Evolutionary conservation across 2,329 filamentous ascomycete species (phyloP), one percentile per base, ranked within the genome.

Genomic region (Leptosphaerulina australis): DNA sequence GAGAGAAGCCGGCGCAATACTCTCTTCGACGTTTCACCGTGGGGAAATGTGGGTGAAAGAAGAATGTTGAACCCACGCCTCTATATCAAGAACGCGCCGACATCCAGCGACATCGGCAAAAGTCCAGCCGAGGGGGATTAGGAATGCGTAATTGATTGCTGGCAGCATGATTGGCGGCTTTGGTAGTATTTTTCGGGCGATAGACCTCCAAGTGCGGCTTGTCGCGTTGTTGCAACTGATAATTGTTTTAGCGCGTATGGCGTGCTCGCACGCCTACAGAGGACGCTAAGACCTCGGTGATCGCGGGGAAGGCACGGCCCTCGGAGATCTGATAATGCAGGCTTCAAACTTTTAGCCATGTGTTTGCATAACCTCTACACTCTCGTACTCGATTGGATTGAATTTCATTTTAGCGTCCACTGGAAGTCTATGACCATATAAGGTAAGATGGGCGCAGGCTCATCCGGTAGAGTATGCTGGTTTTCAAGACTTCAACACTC

Each of bases 101-200:
- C 33, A 31, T 50, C 47, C 48, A 57, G 64, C 67, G 66, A 66
- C 55, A 64, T 65, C 65, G 65, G 63, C 61, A 59, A 45, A 63
- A 52, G 44, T 58, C 48, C 45, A 47, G 53, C 64, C 66, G 64
- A 66, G 57, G 56, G 22, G 38, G 40, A 55, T 53, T 54, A 44
- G 35, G 51, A 59, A 64, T 55, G 58, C 52, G 57, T 48, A 49
- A 61, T 51, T 54, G 45, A 50, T 47, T 43, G 28, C 25, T 29
- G 28, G 29, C 24, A 47, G 43, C 63, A 63, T 68, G 65, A 70
- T 70, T 70, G 67, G 67, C 54, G 35, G 55, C 37, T 50, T 50
- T 40, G 43, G 55, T 46, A 43, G 29, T 8, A 35, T 45, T 15
- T 22, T 6, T 63, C 59, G 61, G 61, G 63, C 61, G 63, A 63